Evolutionary conservation across 139 green algal genomes (phyloP), one percentile per base, ranked within the genome.

Genomic region (Haematococcus lacustris): DNA sequence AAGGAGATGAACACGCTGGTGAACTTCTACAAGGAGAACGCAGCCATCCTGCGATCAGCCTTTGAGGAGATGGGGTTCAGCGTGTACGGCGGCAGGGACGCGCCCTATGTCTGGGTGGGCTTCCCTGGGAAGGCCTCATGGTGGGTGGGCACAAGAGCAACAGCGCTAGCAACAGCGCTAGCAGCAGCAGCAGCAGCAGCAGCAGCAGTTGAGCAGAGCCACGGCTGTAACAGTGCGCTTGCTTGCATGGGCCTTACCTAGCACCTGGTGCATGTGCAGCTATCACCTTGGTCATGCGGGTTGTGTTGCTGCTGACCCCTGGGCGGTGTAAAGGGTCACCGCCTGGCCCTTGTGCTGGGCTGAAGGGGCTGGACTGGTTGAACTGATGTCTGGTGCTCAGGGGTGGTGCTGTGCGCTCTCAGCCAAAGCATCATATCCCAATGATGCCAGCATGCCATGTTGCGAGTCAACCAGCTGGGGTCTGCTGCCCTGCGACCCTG

Each of bases 21-120:
- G 6, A 65, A 40, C 6, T 99, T 97, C 83, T 99, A 99, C 89
- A 98, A 98, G 83, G 95, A 98, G 81, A 99, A 99, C 67, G 93
- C 95, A 1, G 51, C 35, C 35, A 98, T 99, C 79, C 83, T 99
- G 38, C 86, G 85, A 67, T 79, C 83, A 17, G 75, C 89, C 3
- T 99, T 99, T 78, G 43, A 80, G 40, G 89, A 97, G 34, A 89
- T 98, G 86, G 96, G 96, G 51, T 98, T 98, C 85, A 83, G 25
- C n/a, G 71, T 76, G 47, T 94, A 96, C 75, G 95, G 95, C 67
- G 96, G 94, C 34, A 79, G 80, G 17, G 91, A 99, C 77, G 94
- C 96, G 13, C 96, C 96, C 32, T 99, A 99, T 76, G 89, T 99
- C 32, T 99, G 96, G 96, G 93, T 99, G 3, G 91, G 90, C 59